phyloP scores from a whole-genome alignment of 2,329 filamentous ascomycete species.

The Curvularia eragrostidis region DNA sequence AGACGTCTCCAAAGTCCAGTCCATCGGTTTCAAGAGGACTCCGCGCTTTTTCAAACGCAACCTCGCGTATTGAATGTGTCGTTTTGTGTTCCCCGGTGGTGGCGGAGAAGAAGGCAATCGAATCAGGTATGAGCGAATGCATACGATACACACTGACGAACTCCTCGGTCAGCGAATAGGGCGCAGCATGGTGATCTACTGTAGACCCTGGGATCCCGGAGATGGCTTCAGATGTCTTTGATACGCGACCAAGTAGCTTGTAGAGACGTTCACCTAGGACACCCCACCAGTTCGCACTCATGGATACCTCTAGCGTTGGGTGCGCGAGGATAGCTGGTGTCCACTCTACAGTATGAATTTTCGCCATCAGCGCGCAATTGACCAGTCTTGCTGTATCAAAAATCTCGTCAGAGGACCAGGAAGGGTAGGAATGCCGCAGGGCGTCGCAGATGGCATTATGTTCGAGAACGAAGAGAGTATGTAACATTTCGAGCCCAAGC shows the following conservation, averaged over 20 bases:
- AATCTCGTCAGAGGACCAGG: conserved; percentile 51
- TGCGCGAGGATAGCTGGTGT: conserved; percentile 57
- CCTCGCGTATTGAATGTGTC: conserved; percentile 23
- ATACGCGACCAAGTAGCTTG: conserved; percentile 53
- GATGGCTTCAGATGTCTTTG: conserved; percentile 49
- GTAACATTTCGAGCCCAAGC: conserved; percentile 56
- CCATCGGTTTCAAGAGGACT: conserved; percentile 33
- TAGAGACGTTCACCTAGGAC: conserved; percentile 52
- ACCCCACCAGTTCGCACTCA: conserved; percentile 58
- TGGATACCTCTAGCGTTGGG: conserved; percentile 53
- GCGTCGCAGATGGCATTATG: conserved; percentile 56
- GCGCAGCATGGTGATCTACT: conserved; percentile 48
- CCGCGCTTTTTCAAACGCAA: conserved; percentile 45
- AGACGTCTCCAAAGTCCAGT: conserved; percentile 32
- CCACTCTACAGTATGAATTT: conserved; percentile 60
- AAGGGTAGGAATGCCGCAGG: conserved; percentile 47
- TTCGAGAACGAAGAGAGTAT: conserved; percentile 57
- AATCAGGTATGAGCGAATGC: conserved; percentile 53
- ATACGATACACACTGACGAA: conserved; percentile 56
- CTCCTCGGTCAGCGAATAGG: conserved; percentile 54
- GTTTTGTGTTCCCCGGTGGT: conserved; percentile 37
- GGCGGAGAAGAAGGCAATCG: conserved; percentile 48
- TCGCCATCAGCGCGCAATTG: conserved; percentile 58
- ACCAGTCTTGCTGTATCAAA: conserved; percentile 56
- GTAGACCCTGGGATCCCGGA: conserved; percentile 52